These are phyloP conservation scores for Datisca glomerata DNA, from an alignment of 306 rosid species.

Conservation along the genomic window DNA sequence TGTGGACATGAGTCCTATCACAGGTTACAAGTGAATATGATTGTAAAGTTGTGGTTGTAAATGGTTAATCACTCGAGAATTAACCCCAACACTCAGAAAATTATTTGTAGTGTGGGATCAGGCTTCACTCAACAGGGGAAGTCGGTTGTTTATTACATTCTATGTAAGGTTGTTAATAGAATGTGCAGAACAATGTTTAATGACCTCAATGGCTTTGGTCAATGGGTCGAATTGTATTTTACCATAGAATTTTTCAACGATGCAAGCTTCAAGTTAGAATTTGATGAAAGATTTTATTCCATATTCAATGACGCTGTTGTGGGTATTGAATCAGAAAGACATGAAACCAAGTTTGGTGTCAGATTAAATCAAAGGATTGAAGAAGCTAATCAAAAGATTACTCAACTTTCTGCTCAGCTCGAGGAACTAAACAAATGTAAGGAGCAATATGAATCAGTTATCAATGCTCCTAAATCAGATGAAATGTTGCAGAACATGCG, in stretches of 20 bases:
- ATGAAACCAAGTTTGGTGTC: background rate
- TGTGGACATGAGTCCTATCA: background rate
- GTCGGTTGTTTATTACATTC: background rate
- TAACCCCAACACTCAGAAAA: no score
- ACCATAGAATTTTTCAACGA: background rate
- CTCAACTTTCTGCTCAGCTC: no score
- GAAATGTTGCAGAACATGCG: no score
- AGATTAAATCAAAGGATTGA: background rate
- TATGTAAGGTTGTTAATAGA: background rate
- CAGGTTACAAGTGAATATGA: no score
- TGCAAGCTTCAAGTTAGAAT: background rate
- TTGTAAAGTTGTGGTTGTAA: no score
- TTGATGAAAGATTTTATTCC: background rate
- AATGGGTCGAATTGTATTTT: background rate
- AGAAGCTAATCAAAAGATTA: constrained; percentile 5
- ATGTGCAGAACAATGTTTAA: background rate
- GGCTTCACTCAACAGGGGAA: background rate
- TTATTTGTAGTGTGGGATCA: background rate
- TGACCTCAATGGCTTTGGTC: background rate
- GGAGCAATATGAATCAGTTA: no score
- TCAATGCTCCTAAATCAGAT: no score
- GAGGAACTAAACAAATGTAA: no score
- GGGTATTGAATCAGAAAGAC: background rate
- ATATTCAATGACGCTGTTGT: background rate
- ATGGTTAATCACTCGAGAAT: no score